phyloP scores from a whole-genome alignment of 2,329 filamentous ascomycete genomes.

The Penicillium hesseltinei region DNA sequence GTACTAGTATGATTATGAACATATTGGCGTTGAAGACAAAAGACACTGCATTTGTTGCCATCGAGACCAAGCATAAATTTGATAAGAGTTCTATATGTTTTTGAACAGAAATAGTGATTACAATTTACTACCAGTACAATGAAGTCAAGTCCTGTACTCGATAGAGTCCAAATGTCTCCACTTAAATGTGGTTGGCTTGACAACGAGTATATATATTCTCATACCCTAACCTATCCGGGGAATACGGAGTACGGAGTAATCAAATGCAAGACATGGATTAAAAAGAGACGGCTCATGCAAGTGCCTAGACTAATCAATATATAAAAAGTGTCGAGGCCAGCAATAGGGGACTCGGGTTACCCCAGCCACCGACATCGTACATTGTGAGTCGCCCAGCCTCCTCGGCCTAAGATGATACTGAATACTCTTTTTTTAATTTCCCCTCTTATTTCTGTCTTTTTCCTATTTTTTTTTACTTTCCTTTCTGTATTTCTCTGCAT shows the following conservation, averaged over 20 bases:
- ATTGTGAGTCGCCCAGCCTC: constrained; percentile 35
- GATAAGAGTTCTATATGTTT: background rate
- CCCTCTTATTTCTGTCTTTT: constrained; percentile 8
- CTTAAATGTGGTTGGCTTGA: constrained; percentile 4
- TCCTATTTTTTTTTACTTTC: constrained; percentile 7
- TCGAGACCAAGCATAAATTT: background rate
- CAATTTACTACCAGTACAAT: background rate
- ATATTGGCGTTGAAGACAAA: background rate
- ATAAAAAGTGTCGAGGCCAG: background rate
- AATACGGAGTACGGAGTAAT: constrained; percentile 4
- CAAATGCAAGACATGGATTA: constrained; percentile 23
- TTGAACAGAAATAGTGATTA: background rate
- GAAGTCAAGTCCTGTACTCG: background rate
- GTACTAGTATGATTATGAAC: constrained; percentile 8
- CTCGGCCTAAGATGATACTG: constrained; percentile 19
- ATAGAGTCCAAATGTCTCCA: background rate
- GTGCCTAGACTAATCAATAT: constrained; percentile 7
- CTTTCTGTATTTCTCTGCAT: constrained; percentile 9
- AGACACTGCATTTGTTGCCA: background rate
- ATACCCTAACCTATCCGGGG: background rate
- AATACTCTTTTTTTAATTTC: constrained; percentile 8
- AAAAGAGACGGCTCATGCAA: constrained; percentile 7
- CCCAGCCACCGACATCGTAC: constrained; percentile 32
- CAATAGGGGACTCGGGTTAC: constrained; percentile 10
- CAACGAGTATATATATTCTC: background rate